Evolutionary conservation across 192 early-diverging fungal species (phyloP).

Genomic region (Diversispora epigaea): DNA sequence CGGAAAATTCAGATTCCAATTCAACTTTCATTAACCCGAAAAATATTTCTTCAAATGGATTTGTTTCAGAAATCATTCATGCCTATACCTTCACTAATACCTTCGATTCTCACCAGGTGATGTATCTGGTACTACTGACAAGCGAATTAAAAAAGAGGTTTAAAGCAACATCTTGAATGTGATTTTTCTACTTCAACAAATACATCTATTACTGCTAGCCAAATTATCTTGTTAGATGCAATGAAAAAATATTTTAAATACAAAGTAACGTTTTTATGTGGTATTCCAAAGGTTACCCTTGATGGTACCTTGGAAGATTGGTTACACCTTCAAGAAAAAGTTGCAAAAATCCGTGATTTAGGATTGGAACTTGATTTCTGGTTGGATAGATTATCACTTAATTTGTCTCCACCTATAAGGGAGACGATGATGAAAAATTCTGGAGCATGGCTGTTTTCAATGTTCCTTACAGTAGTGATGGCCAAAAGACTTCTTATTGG

Average conservation of each 20-base stretch:
- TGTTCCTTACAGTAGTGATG: neutral
- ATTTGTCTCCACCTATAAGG: constrained; percentile 24
- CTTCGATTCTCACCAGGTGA: constrained; percentile 29
- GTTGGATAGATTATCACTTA: neutral
- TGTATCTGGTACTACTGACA: neutral
- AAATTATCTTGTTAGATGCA: constrained; percentile 17
- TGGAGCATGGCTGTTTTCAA: constrained; percentile 16
- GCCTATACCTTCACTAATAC: constrained; percentile 24
- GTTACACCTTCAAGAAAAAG: neutral
- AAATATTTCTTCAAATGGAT: neutral
- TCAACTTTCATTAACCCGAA: neutral
- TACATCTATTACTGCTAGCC: constrained; percentile 11
- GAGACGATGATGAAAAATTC: constrained; percentile 17
- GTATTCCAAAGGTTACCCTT: constrained; percentile 30
- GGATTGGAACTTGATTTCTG: neutral
- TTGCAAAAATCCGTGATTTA: constrained; percentile 1
- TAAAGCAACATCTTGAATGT: constrained; percentile 10
- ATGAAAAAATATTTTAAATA: constrained; percentile 25
- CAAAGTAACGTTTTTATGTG: neutral
- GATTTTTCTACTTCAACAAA: constrained; percentile 22
- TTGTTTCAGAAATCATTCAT: constrained; percentile 7
- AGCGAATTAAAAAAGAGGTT: constrained; percentile 11
- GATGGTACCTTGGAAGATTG: neutral
- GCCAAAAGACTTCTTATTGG: neutral
- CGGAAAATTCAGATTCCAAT: neutral